These are phyloP conservation scores for Fusarium proliferatum DNA, from an alignment of 2,329 filamentous ascomycete species.

Conservation along the genomic window DNA sequence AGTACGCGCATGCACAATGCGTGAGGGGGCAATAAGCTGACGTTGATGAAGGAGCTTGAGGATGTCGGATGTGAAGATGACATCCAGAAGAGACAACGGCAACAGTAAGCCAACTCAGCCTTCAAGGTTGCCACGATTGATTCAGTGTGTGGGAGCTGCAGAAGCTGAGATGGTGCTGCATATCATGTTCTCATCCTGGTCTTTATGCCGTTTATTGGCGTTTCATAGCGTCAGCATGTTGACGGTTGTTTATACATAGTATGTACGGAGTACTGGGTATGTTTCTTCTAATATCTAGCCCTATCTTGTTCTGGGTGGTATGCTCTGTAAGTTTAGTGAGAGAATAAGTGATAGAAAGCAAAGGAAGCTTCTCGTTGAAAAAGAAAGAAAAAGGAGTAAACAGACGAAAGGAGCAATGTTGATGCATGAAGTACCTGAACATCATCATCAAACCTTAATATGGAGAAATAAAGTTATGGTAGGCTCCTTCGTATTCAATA, in stretches of 20 bases:
- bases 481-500: not conserved
- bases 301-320: not conserved
- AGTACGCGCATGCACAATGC: constrained; percentile 5
- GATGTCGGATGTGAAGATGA: not conserved
- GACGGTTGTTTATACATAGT: not conserved
- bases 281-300: not conserved
- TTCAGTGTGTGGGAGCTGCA: not conserved
- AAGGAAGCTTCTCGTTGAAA: not conserved
- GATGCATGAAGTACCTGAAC: not conserved
- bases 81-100: not conserved
- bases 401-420: not conserved
- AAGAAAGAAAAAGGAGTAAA: not conserved
- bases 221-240: not conserved
- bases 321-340: not conserved
- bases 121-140: constrained; percentile 7
- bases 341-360: not conserved
- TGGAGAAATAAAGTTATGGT: not conserved
- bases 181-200: not conserved
- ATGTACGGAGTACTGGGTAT: too few relatives aligned
- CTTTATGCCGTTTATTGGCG: not conserved
- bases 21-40: constrained; percentile 21
- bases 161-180: not conserved
- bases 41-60: not conserved
- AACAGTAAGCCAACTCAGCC: constrained; percentile 6
- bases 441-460: constrained; percentile 4